Evolutionary conservation across 805 yeast genomes (phyloP).

Genomic region (Ogataea trehalophila): DNA sequence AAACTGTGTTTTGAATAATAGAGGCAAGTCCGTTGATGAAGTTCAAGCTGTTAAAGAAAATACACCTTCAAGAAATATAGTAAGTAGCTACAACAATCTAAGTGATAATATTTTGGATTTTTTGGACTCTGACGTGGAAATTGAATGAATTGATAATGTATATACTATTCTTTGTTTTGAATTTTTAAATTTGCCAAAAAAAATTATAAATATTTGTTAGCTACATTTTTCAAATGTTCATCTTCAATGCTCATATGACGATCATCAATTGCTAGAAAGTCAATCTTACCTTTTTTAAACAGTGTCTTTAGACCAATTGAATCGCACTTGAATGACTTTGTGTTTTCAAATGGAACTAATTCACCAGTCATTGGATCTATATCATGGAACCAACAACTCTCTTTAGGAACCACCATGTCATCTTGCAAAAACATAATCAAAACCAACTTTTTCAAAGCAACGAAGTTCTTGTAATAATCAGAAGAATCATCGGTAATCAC

Average conservation of each 20-base stretch:
- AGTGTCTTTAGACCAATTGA: slow-evolving; percentile 54
- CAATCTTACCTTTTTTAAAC: slow-evolving; percentile 39
- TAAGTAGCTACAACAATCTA: neutral
- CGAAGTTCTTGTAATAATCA: slow-evolving; percentile 39
- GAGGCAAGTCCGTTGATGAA: too few relatives aligned
- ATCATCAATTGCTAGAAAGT: slow-evolving; percentile 48
- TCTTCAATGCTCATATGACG: slow-evolving; percentile 64
- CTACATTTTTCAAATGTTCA: slow-evolving; percentile 40
- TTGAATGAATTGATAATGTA: slow-evolving; percentile 11
- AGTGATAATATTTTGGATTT: slow-evolving; percentile 13
- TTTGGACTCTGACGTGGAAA: slow-evolving; percentile 24
- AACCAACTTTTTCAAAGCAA: slow-evolving; percentile 46
- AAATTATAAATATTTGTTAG: slow-evolving; percentile 39
- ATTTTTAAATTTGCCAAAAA: neutral
- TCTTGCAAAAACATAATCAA: slow-evolving; percentile 58
- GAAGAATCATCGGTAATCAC: slow-evolving; percentile 9
- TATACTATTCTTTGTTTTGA: too few relatives aligned
- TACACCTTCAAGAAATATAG: neutral
- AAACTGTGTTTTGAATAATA: too few relatives aligned
- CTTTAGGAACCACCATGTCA: slow-evolving; percentile 67
- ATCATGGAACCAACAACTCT: slow-evolving; percentile 65
- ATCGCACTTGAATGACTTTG: slow-evolving; percentile 49
- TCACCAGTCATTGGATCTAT: slow-evolving; percentile 38
- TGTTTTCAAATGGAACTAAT: slow-evolving; percentile 40
- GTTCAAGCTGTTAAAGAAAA: too few relatives aligned